These are phyloP conservation scores for Biancaea sappan DNA, from an alignment of 306 rosid species.

Conservation along the genomic window DNA sequence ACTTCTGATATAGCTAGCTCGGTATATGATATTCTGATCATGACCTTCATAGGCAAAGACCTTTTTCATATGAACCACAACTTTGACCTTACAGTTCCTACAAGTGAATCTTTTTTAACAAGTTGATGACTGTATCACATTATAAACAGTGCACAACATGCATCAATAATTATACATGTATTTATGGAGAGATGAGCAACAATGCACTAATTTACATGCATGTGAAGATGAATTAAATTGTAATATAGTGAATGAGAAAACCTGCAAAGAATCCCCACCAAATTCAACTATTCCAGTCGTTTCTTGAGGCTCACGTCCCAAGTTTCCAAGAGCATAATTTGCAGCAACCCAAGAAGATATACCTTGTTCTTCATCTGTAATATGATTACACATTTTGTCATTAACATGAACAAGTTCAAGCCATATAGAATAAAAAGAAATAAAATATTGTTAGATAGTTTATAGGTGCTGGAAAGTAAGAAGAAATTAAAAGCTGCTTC, in stretches of 20 bases:
- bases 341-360: conserved; percentile 60
- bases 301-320: conserved; percentile 50
- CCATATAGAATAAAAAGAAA: neutral
- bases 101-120: neutral
- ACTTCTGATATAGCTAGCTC: neutral
- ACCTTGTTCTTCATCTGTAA: conserved; percentile 51
- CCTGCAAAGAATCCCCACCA: conserved; percentile 68
- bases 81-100: neutral
- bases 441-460: neutral
- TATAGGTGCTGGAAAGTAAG: neutral
- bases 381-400: conserved; percentile 18
- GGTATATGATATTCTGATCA: neutral
- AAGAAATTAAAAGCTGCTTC: neutral
- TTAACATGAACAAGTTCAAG: neutral
- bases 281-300: conserved; percentile 58
- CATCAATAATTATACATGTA: neutral
- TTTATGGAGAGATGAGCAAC: conserved; percentile 3
- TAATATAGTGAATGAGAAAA: conserved; percentile 39
- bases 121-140: conserved; percentile 25
- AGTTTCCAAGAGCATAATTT: conserved; percentile 58
- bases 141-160: neutral
- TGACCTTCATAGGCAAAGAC: neutral
- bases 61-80: neutral
- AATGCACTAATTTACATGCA: neutral
- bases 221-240: neutral